These are phyloP conservation scores for Neospermospora avenae DNA, from an alignment of 2,329 filamentous ascomycete genomes.

Conservation along the genomic window DNA sequence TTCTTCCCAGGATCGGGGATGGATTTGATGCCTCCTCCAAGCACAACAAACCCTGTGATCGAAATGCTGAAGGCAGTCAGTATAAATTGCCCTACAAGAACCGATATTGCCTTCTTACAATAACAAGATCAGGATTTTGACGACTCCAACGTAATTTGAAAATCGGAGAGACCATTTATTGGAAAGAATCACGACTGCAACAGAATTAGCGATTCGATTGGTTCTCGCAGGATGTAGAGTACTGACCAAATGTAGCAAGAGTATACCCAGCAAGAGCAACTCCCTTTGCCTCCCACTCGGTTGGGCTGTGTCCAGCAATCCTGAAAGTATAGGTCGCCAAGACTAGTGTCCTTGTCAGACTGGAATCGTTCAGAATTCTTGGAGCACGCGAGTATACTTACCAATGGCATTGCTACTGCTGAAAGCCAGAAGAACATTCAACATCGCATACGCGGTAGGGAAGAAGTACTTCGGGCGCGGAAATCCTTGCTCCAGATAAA, in stretches of 20 bases:
- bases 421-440: conserved; percentile 61
- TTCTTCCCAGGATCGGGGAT: conserved; percentile 51
- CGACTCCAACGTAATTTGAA: conserved; percentile 53
- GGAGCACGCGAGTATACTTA: conserved; percentile 2
- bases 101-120: conserved; percentile 40
- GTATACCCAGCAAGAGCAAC: conserved; percentile 52
- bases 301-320: conserved; percentile 47
- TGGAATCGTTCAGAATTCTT: neutral
- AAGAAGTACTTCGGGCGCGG: conserved; percentile 62
- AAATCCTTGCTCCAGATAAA: conserved; percentile 66
- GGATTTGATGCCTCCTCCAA: conserved; percentile 50
- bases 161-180: conserved; percentile 55
- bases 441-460: conserved; percentile 60
- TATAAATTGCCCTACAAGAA: neutral
- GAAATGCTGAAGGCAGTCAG: conserved; percentile 38
- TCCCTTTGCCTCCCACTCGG: conserved; percentile 63
- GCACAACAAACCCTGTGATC: conserved; percentile 59
- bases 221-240: neutral
- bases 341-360: conserved; percentile 36
- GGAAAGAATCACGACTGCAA: conserved; percentile 44
- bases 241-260: conserved; percentile 45
- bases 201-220: neutral
- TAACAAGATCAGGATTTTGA: conserved; percentile 59
- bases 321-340: conserved; percentile 61
- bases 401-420: conserved; percentile 61